Base-by-base conservation (phyloP, 345 rosid species). In the Aquilaria malaccensis region DNA sequence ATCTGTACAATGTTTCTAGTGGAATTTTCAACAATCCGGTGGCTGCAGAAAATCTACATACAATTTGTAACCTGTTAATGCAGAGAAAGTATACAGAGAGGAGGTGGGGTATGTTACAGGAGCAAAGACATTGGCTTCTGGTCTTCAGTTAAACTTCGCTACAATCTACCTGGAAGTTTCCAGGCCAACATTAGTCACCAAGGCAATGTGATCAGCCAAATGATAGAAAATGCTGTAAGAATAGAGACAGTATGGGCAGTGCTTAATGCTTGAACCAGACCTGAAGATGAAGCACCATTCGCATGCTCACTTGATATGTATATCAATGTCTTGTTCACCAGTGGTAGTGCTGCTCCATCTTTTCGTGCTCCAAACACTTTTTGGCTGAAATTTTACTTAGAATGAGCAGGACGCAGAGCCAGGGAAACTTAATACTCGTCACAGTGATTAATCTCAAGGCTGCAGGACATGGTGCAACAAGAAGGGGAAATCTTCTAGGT, bases 311-410 rank as follows among this genome's bases (percentile, higher is more conserved):
- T 75, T 47, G 75, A 67, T 15, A 79, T 14, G 75, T 93, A 81
- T 76, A 89, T 81, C 67, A 76, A 82, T 43, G 82, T 82, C 87
- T 77, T 84, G 80, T 89, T 93, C 62, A 93, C 96, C 12, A 93
- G 77, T 0, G 97, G 98, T 9, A 89, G 72, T 9, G 33, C 30
- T 31, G 83, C 94, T 3, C 90, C 89, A 55, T 93, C 98, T 69
- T 82, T 84, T 77, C 97, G 72, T 10, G 76, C 69, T 46, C 84
- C 90, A 45, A 93, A 59, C 55, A 93, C 68, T 75, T 87, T 89
- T 68, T 70, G 82, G 55, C 98, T 93, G 85, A 76, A 77, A 32
- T 49, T 56, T 30, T 62, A 64, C 58, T 45, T 6, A n/a, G 13
- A 67, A 67, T 37, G 43, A 37, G 43, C 7, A 37, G 43, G 43